These are phyloP conservation scores for Kazachstania sp. DNA, from an alignment of 1,139 yeast genomes.

Conservation along the genomic window DNA sequence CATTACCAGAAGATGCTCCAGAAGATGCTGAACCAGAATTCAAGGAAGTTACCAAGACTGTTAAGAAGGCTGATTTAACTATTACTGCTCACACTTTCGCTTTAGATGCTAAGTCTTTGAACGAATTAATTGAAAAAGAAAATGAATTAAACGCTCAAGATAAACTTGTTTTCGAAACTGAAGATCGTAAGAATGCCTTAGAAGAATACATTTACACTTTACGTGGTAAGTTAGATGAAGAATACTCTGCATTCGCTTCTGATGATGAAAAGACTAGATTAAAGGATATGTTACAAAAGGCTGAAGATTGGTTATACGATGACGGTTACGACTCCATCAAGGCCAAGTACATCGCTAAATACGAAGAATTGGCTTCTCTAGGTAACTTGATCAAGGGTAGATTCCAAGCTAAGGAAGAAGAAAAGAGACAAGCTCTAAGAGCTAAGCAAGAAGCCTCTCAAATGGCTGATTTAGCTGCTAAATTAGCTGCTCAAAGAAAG, in stretches of 20 bases:
- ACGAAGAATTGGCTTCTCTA: conserved; percentile 90
- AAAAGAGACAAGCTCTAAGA: conserved; percentile 81
- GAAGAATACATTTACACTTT: conserved; percentile 97
- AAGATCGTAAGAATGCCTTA: conserved; percentile 95
- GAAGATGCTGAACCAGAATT: conserved; percentile 76
- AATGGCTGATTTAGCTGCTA: conserved; percentile 84
- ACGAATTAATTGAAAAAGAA: conserved; percentile 69
- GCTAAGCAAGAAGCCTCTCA: conserved; percentile 83
- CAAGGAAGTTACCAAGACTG: conserved; percentile 85
- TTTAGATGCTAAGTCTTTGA: conserved; percentile 50
- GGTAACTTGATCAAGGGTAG: conserved; percentile 96
- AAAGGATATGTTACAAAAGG: conserved; percentile 61
- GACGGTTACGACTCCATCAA: conserved; percentile 95
- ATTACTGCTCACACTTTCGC: conserved; percentile 57
- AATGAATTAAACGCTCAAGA: conserved; percentile 78
- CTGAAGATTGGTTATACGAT: conserved; percentile 98
- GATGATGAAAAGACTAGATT: conserved; percentile 83
- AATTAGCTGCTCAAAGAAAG: conserved; percentile 74
- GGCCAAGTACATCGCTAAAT: conserved; percentile 95
- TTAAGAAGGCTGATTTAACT: conserved; percentile 75
- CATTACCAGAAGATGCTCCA: conserved; percentile 44
- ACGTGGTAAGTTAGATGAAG: conserved; percentile 94
- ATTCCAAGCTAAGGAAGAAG: conserved; percentile 89
- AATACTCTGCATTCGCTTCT: conserved; percentile 79
- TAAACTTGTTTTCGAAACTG: conserved; percentile 96